These are phyloP conservation scores for Termitomyces sp. DNA, from an alignment of 768 basidiomycete genomes.

Conservation along the genomic window DNA sequence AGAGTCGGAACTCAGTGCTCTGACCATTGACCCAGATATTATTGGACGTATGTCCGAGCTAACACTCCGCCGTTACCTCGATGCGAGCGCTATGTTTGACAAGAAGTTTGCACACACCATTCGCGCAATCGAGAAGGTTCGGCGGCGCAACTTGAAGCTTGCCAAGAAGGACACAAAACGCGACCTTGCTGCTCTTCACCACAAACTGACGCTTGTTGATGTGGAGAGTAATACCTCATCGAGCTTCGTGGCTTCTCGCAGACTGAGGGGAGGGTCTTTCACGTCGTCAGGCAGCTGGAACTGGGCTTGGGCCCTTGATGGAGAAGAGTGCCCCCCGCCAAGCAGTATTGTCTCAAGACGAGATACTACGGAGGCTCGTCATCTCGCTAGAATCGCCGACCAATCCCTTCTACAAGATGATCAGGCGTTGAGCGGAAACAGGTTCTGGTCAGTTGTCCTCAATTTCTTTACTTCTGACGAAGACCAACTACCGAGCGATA, in stretches of 20 bases:
- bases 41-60: constrained; percentile 78
- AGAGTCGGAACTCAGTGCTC: constrained; percentile 58
- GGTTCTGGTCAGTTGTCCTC: constrained; percentile 65
- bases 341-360: constrained; percentile 88
- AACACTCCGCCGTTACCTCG: constrained; percentile 72
- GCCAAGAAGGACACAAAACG: constrained; percentile 60
- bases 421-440: constrained; percentile 58
- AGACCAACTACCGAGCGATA: constrained; percentile 14
- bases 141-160: constrained; percentile 60
- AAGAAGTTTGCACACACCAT: constrained; percentile 59
- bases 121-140: constrained; percentile 60
- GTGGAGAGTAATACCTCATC: constrained; percentile 15
- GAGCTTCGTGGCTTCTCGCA: constrained; percentile 12
- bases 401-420: constrained; percentile 58
- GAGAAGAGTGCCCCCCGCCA: constrained; percentile 80
- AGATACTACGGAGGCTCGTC: constrained; percentile 78
- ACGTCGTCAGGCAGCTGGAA: constrained; percentile 58
- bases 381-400: constrained; percentile 73
- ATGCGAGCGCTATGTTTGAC: constrained; percentile 56
- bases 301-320: constrained; percentile 86
- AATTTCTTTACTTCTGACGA: constrained; percentile 63
- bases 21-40: constrained; percentile 59
- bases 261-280: constrained; percentile 34
- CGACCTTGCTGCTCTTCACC: constrained; percentile 49
- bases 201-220: constrained; percentile 28